phyloP scores from a whole-genome alignment of 352 stramenopile species.

The Phytophthora aleatoria region DNA sequence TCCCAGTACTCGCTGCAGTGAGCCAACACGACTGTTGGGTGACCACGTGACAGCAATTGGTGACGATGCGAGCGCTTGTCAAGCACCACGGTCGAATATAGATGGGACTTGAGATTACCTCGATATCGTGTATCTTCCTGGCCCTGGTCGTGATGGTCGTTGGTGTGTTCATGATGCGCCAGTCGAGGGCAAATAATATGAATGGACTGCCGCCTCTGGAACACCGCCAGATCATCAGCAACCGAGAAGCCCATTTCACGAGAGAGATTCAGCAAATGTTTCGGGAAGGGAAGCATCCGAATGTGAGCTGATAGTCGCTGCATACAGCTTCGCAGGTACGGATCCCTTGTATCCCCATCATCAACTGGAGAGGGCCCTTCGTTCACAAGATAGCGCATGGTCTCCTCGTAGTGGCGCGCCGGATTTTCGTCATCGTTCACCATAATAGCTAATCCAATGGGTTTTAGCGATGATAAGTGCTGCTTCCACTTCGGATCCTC shows the following conservation, averaged over 20 bases:
- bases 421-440: conserved; percentile 82
- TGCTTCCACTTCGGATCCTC: conserved; percentile 87
- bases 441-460: conserved; percentile 78
- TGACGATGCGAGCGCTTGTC: conserved; percentile 83
- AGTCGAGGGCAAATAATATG: conserved; percentile 85
- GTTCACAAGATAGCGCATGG: conserved; percentile 78
- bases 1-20: conserved; percentile 90
- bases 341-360: conserved; percentile 39
- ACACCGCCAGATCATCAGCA: conserved; percentile 63
- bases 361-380: conserved; percentile 39
- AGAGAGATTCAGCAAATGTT: conserved; percentile 79
- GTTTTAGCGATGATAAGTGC: conserved; percentile 80
- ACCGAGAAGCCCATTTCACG: conserved; percentile 83
- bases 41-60: conserved; percentile 78
- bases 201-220: conserved; percentile 73
- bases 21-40: conserved; percentile 71
- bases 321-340: conserved; percentile 66
- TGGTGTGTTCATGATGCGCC: conserved; percentile 83
- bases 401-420: conserved; percentile 61
- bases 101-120: conserved; percentile 85
- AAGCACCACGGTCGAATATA: conserved; percentile 86
- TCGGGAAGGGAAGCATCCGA: conserved; percentile 84
- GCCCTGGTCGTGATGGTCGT: conserved; percentile 84
- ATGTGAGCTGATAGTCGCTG: conserved; percentile 83
- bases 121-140: conserved; percentile 85